Evolutionary conservation across 257 asterid genomes (phyloP).

Genomic region (Eustoma russellianum): DNA sequence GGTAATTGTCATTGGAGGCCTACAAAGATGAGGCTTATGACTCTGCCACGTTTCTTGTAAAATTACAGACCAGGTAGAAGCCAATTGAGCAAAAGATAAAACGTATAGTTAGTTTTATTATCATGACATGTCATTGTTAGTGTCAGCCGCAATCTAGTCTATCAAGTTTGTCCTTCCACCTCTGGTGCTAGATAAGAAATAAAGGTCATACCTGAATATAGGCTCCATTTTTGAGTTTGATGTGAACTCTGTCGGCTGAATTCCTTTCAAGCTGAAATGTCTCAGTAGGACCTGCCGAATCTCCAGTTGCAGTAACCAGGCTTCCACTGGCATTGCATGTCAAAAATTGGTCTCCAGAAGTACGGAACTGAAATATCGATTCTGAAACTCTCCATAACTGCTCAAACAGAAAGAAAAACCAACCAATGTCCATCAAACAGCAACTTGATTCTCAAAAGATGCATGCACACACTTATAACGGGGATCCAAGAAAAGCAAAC

Average conservation of each 20-base stretch:
- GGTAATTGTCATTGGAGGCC: constrained; percentile 60
- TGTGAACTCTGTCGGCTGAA: constrained; percentile 37
- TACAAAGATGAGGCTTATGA: constrained; percentile 26
- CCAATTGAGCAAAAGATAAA: constrained; percentile 3
- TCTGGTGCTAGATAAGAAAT: neutral
- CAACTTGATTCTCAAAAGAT: neutral
- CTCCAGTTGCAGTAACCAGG: constrained; percentile 40
- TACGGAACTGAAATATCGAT: constrained; percentile 57
- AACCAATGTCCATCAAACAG: constrained; percentile 1
- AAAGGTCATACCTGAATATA: constrained; percentile 47
- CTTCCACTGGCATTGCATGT: constrained; percentile 45
- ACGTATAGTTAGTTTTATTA: neutral
- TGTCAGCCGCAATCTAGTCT: no score
- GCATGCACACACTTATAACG: neutral
- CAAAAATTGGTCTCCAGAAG: constrained; percentile 58
- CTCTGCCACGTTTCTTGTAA: constrained; percentile 7
- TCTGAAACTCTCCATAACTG: constrained; percentile 84
- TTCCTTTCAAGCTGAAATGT: constrained; percentile 66
- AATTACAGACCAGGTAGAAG: constrained; percentile 1
- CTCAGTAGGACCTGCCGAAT: constrained; percentile 43
- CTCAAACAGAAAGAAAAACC: constrained; percentile 8
- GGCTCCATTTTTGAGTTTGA: constrained; percentile 53
- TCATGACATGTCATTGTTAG: neutral
- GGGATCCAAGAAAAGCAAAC: neutral
- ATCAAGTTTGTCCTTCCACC: neutral